Conservation (phyloP, 2,329 filamentous ascomycete genomes). For the Sporothrix mexicana region DNA sequence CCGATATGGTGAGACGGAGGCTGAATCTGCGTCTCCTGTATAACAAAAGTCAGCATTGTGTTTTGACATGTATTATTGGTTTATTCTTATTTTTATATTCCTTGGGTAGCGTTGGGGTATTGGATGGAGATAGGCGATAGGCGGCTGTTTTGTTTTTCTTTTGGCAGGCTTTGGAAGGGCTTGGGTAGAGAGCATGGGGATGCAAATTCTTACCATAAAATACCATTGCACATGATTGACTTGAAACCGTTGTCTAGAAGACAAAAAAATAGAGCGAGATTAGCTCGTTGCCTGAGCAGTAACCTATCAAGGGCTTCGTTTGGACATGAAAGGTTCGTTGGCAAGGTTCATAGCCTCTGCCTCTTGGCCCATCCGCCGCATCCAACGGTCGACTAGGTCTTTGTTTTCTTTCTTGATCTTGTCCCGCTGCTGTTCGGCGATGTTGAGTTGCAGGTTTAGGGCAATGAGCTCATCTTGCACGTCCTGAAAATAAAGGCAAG, state of each 20-base stretch:
- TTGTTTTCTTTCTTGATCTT: constrained; percentile 82
- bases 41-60: constrained; percentile 14
- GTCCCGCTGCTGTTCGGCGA: constrained; percentile 77
- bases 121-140: not conserved
- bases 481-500: constrained; percentile 54
- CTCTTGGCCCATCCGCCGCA: constrained; percentile 84
- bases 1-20: not conserved
- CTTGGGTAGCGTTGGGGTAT: not conserved
- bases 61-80: constrained; percentile 16
- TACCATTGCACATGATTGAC: not conserved
- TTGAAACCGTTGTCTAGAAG: no score
- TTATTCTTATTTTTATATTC: constrained; percentile 23
- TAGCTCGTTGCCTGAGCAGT: not conserved
- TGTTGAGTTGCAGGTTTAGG: constrained; percentile 83
- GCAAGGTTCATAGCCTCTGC: constrained; percentile 83
- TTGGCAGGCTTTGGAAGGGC: not conserved
- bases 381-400: constrained; percentile 88
- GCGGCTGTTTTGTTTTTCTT: not conserved
- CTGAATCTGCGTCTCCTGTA: not conserved
- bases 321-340: constrained; percentile 54
- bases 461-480: constrained; percentile 93
- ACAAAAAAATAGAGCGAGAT: not conserved
- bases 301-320: constrained; percentile 28
- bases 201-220: constrained; percentile 9
- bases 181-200: not conserved